These are phyloP conservation scores for Punctularia strigosozonata DNA, from an alignment of 768 basidiomycete species.

Conservation along the genomic window DNA sequence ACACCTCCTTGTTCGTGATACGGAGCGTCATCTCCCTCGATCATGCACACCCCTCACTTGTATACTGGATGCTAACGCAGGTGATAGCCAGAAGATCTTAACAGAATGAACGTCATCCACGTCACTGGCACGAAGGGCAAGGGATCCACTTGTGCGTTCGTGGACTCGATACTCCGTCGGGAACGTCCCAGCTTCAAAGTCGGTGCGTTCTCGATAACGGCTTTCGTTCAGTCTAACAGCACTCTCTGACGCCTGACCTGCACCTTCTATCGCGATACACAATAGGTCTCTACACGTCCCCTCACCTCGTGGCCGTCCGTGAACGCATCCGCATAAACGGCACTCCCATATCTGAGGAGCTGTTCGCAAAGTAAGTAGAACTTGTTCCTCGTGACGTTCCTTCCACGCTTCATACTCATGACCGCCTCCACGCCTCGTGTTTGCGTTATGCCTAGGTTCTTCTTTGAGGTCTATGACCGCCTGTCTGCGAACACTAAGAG, in stretches of 20 bases:
- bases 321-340: constrained; percentile 95
- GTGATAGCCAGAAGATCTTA: constrained; percentile 66
- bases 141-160: constrained; percentile 92
- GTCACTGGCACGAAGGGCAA: constrained; percentile 98
- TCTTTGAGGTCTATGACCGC: constrained; percentile 93
- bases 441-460: no score
- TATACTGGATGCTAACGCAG: no score
- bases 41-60: no score
- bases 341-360: constrained; percentile 73
- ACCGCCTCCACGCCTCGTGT: no score
- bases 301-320: constrained; percentile 90
- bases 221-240: neutral
- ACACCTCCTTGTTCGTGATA: constrained; percentile 9
- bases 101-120: constrained; percentile 85
- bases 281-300: constrained; percentile 89
- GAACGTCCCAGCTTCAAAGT: constrained; percentile 68
- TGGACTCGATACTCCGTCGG: constrained; percentile 74
- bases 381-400: no score
- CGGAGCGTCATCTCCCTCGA: constrained; percentile 1
- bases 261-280: neutral
- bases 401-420: no score
- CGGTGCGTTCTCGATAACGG: constrained; percentile 34
- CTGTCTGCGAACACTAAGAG: constrained; percentile 53
- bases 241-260: neutral
- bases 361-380: constrained; percentile 82